Base-by-base conservation (phyloP, 192 early-diverging fungal species). In the Entomortierella chlamydospora region DNA sequence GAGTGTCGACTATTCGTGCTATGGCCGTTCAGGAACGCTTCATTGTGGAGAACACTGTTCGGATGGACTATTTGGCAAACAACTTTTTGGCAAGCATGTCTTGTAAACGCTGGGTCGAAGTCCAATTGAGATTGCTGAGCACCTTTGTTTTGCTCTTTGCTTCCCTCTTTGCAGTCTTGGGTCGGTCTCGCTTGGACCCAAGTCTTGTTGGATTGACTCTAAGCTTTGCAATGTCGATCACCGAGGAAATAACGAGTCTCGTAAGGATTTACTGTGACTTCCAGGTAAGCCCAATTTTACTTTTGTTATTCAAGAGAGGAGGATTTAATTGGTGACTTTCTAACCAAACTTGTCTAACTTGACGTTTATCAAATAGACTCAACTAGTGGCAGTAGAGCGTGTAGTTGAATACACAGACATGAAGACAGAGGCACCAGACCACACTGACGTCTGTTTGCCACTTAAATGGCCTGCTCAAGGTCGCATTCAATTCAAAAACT, bases 141-240 rank as follows among this genome's bases (percentile, higher is more conserved):
- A 77, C 73, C 1, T 23, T 63, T 25, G 61, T 77, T 1, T 22
- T 68, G 42, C 33, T 77, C 9, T 57, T 59, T 51, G 61, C 66
- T 1, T 56, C 73, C 0, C 31, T 77, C 15, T 63, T 77, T 30
- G 66, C 66, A 0, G 73, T 77, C n/a, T 34, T 77, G 18, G 65
- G 61, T 8, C 52, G 73, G 4, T 50, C 39, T 1, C 11, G 72
- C 30, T 83, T 96, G 33, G 90, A 93, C 59, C 88, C 96, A 2
- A 95, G 95, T 31, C 83, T 94, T 73, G 94, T 95, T 17, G 97
- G 95, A 34, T 87, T 98, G 53, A 86, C 89, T n/a, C 82, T 98
- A 18, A 89, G 90, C 68, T 97, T 96, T 64, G 87, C 97, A 0
- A 73, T 95, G 17, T 87, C 89, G 42, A 94, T 98, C 81, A 93